Base-by-base conservation (phyloP, 805 yeast species). In the Cyberlindnera suaveolens region DNA sequence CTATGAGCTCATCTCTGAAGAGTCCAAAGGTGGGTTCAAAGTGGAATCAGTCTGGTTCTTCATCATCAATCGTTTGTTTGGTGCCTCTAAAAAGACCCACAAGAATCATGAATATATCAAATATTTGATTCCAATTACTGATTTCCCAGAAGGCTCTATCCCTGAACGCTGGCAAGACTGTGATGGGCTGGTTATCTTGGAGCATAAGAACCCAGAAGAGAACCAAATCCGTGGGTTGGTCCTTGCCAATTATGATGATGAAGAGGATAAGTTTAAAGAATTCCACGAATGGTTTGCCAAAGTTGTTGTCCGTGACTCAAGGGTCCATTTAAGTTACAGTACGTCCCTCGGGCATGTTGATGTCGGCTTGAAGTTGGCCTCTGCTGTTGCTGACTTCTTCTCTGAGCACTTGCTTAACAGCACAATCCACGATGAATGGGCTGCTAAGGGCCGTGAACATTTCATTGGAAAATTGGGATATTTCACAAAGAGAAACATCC, bases 361-460 rank as follows among this genome's bases (percentile, higher is more conserved):
- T 3, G 37, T 34, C 13, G 50, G 47, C 11, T 38, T 42, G 30
- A 37, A 51, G 6, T 54, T 57, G 38, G 67, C 68, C 30, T 56
- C 51, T 32, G 9, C 41, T 5, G 57, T 70, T 49, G 62, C 78
- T 15, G 64, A 68, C 13, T 66, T 62, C 39, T 78, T 78, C 53
- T 78, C 66, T n/a, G 49, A 53, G 0, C 61, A 64, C 17, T 58
- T 78, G 58, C 75, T 74, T 51, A 74, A 77, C 50, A 65, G 74
- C 3, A 67, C 71, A 6, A 32, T 27, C 6, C 51, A 50, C 4
- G 83, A 78, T 52, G 60, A 70, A 52, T 78, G 83, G 83, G 64
- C 63, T 10, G 48, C 52, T 7, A 67, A 66, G 8, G 81, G 82
- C 2, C 61, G 67, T 37, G 66, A 55, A 0, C 61, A 63, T 35